Evolutionary conservation across 495 filamentous ascomycete species (phyloP), one percentile per base, ranked within the genome.

Genomic region (Sabuloglossum arenarium): DNA sequence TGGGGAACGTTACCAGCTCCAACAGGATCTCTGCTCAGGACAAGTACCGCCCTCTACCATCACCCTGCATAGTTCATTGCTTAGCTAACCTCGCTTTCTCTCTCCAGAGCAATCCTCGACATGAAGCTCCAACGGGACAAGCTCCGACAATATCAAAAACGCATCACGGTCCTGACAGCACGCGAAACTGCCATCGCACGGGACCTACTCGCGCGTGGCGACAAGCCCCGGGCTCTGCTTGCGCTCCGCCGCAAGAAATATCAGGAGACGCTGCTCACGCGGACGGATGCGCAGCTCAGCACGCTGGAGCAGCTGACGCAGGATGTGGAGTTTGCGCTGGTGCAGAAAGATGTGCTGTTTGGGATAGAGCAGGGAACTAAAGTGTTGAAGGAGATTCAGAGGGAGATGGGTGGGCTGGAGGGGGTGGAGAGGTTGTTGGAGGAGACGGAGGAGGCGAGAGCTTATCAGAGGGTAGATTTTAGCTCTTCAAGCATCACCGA

Each of bases 111-210:
- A 34, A 96, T 97, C 67, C 82, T 96, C 57, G 88, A 97, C 70
- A 80, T 98, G 66, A 97, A 97, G 68, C 85, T 81, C 71, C 93
- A 98, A 70, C 89, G 91, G 65, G 91, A 98, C 75, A 88, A 85
- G 63, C 85, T 97, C 1, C 87, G 88, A 60, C 85, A 93, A 63
- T 96, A 98, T 70, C 88, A 94, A 66, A 80, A 82, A 58, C 84
- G 85, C 60, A 90, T 98, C 64, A 80, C 80, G 30, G 72, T 84
- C 53, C 78, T 98, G 23, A 94, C 91, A 12, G 69, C 80, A 64
- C 79, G 80, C 54, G 93, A 98, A 67, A 90, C 80, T 27, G 79
- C 74, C 37, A 81, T 88, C 60, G 91, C 91, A n/a, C 76, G 77
- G 54, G 74, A 87, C 70, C 85, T 89, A 67, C 78, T 98, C 9